A percentile compares a stretch with the other conserved stretches of the same genome.
Evolutionary conservation across 164 flowering plant species (phyloP).

Genomic region (Vitis rotundifolia): DNA sequence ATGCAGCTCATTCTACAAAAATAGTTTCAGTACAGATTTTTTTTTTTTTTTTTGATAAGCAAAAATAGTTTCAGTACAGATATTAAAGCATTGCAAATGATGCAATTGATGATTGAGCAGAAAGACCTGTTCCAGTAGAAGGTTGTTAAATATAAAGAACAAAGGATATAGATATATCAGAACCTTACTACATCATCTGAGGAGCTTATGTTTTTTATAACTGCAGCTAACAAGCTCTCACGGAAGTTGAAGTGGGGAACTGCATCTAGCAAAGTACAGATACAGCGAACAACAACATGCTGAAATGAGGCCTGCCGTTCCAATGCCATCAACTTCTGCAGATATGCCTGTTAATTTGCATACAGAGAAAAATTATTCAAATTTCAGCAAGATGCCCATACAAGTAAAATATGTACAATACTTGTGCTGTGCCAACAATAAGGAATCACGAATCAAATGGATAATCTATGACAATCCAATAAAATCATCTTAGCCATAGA

Average conservation of each 20-base stretch:
- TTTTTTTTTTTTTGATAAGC: too few species aligned
- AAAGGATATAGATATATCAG: slow-evolving; percentile 3
- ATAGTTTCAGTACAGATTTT: too few species aligned
- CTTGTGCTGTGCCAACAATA: neutral
- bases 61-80: neutral
- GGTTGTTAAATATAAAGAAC: neutral
- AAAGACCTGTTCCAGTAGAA: neutral
- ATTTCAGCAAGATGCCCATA: neutral
- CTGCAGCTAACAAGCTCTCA: slow-evolving; percentile 64
- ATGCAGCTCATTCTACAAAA: too few species aligned
- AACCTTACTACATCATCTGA: slow-evolving; percentile 78
- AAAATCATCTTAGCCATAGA: neutral
- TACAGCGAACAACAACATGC: slow-evolving; percentile 70
- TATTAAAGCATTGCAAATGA: neutral
- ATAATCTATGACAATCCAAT: neutral
- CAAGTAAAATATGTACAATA: neutral
- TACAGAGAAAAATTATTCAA: neutral
- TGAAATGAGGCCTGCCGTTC: slow-evolving; percentile 49
- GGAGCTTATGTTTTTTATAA: slow-evolving; percentile 67
- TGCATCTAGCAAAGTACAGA: slow-evolving; percentile 83
- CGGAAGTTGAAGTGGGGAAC: slow-evolving; percentile 93
- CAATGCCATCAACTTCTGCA: slow-evolving; percentile 67
- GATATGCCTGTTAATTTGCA: slow-evolving; percentile 58
- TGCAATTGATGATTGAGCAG: neutral
- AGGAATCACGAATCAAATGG: neutral